Conservation (phyloP, 306 rosid species). For the Potentilla sterilis region DNA sequence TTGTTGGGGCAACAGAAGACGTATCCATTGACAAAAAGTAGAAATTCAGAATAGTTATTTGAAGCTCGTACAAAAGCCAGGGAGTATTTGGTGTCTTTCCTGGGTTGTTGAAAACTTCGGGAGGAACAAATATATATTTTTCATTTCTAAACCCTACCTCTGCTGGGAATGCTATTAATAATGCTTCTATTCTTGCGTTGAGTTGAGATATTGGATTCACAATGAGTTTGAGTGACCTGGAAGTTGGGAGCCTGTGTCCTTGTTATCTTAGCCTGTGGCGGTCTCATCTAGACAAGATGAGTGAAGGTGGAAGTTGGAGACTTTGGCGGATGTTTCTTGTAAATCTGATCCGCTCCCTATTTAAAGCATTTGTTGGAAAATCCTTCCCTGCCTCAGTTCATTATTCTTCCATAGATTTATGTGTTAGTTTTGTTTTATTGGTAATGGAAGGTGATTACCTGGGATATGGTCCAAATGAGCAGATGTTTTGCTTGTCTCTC, state of each 20-base stretch:
- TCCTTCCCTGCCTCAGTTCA: background rate
- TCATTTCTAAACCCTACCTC: background rate
- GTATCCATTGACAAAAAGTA: background rate
- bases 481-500: background rate
- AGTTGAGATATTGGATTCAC: background rate
- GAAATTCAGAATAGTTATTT: background rate
- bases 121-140: background rate
- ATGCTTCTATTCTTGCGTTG: background rate
- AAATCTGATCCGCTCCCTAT: background rate
- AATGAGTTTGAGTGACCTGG: background rate
- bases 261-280: background rate
- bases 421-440: background rate
- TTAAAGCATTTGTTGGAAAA: background rate
- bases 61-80: background rate
- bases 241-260: background rate
- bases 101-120: background rate
- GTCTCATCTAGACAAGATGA: background rate
- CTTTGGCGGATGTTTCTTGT: background rate
- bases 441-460: background rate
- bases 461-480: background rate
- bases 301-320: background rate
- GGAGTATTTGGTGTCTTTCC: background rate
- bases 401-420: background rate
- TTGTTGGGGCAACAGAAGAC: too few species aligned
- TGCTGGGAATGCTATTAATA: background rate